Conservation (phyloP, 495 filamentous ascomycete species). For the Cercophora sp. region DNA sequence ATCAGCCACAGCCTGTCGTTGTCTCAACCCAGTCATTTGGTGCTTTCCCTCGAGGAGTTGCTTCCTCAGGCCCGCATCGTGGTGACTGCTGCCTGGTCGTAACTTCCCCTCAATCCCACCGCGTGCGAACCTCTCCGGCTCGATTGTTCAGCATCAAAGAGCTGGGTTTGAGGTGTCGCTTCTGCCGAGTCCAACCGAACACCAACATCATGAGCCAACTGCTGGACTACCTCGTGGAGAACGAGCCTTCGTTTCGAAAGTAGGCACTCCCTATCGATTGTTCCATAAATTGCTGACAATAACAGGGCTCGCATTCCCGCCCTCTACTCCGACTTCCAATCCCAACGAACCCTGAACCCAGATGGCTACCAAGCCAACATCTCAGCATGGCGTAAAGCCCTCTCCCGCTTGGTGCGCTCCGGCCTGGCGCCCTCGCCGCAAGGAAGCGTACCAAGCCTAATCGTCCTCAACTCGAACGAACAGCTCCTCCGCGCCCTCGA, state of each 20-base stretch:
- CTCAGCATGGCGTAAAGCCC: conserved; percentile 73
- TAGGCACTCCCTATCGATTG: too few relatives aligned
- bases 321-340: conserved; percentile 88
- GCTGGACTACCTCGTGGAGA: conserved; percentile 42
- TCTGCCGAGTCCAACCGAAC: neutral
- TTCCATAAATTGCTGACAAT: too few relatives aligned
- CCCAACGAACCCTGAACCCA: conserved; percentile 76
- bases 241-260: conserved; percentile 45
- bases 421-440: conserved; percentile 53
- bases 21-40: neutral
- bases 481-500: conserved; percentile 67
- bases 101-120: too few relatives aligned
- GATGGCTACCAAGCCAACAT: conserved; percentile 87
- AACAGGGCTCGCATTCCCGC: conserved; percentile 79
- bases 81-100: too few relatives aligned
- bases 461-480: conserved; percentile 66
- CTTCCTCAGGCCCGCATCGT: too few relatives aligned
- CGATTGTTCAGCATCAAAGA: neutral
- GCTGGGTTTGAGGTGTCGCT: neutral
- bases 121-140: too few relatives aligned
- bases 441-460: conserved; percentile 38
- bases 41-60: neutral
- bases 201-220: conserved; percentile 24
- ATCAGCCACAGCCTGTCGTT: neutral
- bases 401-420: conserved; percentile 61